Evolutionary conservation across 2,329 filamentous ascomycete species (phyloP).

Genomic region (Nectriaceae sp.): DNA sequence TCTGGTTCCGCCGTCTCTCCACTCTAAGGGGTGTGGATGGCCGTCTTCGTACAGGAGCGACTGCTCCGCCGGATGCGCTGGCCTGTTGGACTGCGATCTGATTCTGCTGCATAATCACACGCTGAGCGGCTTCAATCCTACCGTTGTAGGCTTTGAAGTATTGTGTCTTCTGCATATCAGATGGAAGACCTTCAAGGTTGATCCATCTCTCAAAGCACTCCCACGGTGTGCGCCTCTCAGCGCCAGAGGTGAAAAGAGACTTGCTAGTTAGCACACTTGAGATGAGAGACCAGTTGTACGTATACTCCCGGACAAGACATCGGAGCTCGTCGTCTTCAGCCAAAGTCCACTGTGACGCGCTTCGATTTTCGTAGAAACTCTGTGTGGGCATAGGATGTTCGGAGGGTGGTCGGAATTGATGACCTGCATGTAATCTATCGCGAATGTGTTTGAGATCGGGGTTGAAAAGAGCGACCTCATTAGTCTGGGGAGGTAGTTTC

Average conservation of each 20-base stretch:
- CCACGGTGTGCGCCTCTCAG: slow-evolving; percentile 92
- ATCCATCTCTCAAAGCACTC: slow-evolving; percentile 99
- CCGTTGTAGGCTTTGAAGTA: slow-evolving; percentile 80
- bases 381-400: slow-evolving; percentile 90
- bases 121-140: slow-evolving; percentile 61
- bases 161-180: slow-evolving; percentile 91
- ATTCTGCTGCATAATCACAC: slow-evolving; percentile 54
- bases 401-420: slow-evolving; percentile 90
- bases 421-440: slow-evolving; percentile 85
- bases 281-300: slow-evolving; percentile 97
- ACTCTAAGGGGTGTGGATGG: slow-evolving; percentile 81
- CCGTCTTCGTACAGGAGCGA: slow-evolving; percentile 57
- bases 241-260: slow-evolving; percentile 79
- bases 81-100: slow-evolving; percentile 55
- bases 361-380: slow-evolving; percentile 85
- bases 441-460: slow-evolving; percentile 87
- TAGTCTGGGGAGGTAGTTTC: slow-evolving; percentile 67
- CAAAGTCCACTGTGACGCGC: slow-evolving; percentile 87
- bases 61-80: slow-evolving; percentile 36
- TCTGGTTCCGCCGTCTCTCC: slow-evolving; percentile 81
- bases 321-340: slow-evolving; percentile 90
- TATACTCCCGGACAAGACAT: slow-evolving; percentile 83
- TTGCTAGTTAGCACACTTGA: slow-evolving; percentile 75
- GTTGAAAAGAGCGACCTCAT: slow-evolving; percentile 83
- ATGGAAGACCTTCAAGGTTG: slow-evolving; percentile 82